These are phyloP conservation scores for Rosa rugosa DNA, from an alignment of 306 rosid species.

Conservation along the genomic window DNA sequence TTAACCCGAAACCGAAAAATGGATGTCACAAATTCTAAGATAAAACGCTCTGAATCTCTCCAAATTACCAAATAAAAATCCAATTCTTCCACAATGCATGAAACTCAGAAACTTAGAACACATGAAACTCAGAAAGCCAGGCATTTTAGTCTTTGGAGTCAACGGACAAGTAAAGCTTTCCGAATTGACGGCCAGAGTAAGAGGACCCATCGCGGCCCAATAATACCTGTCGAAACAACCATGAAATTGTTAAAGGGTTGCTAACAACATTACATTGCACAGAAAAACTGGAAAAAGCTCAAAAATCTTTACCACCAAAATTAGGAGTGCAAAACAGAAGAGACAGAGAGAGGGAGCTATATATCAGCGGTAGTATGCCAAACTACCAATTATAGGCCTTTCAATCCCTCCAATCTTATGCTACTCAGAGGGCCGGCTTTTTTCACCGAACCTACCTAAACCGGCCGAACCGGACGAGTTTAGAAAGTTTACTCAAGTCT, in stretches of 20 bases:
- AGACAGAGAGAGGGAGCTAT: too few species aligned
- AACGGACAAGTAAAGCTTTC: neutral
- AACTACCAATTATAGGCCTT: too few species aligned
- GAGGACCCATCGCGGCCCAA: slow-evolving; percentile 49
- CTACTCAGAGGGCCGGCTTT: too few species aligned
- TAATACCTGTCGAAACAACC: neutral
- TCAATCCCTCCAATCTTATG: too few species aligned
- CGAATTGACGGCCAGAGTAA: slow-evolving; percentile 42
- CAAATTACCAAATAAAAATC: neutral
- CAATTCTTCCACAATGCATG: neutral
- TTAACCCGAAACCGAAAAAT: neutral
- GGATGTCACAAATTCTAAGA: neutral
- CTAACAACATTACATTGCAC: neutral
- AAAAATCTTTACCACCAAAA: neutral
- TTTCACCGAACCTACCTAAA: too few species aligned
- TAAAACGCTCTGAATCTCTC: neutral
- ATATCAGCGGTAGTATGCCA: too few species aligned
- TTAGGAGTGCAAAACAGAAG: too few species aligned
- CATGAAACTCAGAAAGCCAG: too few species aligned
- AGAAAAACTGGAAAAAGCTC: neutral
- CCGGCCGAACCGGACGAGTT: too few species aligned
- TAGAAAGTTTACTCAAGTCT: neutral
- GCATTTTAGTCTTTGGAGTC: too few species aligned
- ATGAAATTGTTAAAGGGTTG: neutral
- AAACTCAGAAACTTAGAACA: too few species aligned